Evolutionary conservation across 1,284 basidiomycete genomes (phyloP), one percentile per base, ranked within the genome.

Genomic region (Sporisorium scitamineum): DNA sequence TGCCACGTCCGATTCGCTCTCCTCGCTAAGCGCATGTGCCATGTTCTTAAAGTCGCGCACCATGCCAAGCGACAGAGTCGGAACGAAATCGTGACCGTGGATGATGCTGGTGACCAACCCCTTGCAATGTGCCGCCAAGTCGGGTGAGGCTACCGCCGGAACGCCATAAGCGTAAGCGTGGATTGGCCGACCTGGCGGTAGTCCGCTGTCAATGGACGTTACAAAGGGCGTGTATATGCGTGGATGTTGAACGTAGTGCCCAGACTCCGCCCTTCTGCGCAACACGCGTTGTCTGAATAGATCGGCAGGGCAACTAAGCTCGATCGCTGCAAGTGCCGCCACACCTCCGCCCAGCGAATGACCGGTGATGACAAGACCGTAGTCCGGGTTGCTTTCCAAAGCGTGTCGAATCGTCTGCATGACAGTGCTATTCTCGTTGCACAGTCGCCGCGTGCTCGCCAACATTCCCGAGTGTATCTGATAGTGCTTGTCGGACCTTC

Each of bases 391-490:
- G 50, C 84, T 70, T 16, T 80, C 73, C 9, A 89, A 75, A 0
- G 88, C 88, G 6, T 85, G 72, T 4, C 80, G 73, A 10, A 89
- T 79, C 29, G 86, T 87, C 63, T 87, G 83, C 78, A 88, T 87
- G 0, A 89, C 87, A 0, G 85, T 87, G 27, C 86, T 86, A 18
- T 82, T 81, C 61, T 84, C 83, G 22, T 79, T 80, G 37, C 84
- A 85, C 24, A 89, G 80, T 39, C 85, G 80, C 8, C 85, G 76
- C 1, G 88, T 88, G 1, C 87, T 86, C 55, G 86, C 80, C 24
- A 86, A 85, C 88, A 89, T 89, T 26, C 88, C 88, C n/a, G 84
- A 80, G 66, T 89, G 88, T 22, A 87, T 88, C 47, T 86, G 85
- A 78, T 88, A 88, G 1, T 77, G 71, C 3, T 67, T 86, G 13